Percentiles rank a stretch among this genome's conserved stretches.
These are phyloP conservation scores for Gynandropsis gynandra DNA, from an alignment of 345 rosid species.

Conservation along the genomic window DNA sequence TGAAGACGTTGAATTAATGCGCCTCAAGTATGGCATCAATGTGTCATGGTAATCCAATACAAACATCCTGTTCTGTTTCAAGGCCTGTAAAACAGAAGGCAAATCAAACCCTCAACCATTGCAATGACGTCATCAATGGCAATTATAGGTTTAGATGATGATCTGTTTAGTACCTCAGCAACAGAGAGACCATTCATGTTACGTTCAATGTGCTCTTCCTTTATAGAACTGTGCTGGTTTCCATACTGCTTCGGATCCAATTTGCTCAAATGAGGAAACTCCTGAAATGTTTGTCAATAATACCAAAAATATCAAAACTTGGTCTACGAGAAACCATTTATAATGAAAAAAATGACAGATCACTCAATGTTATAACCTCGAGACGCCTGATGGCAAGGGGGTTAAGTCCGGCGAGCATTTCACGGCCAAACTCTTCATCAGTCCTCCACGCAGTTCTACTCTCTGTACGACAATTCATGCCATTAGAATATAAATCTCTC, in stretches of 20 bases:
- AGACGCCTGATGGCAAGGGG: slow-evolving; percentile 55
- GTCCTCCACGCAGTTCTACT: slow-evolving; percentile 57
- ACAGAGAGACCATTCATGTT: slow-evolving; percentile 60
- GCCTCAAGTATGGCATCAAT: slow-evolving; percentile 59
- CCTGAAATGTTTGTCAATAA: slow-evolving; percentile 31
- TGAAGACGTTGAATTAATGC: slow-evolving; percentile 65
- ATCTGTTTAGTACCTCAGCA: slow-evolving; percentile 34
- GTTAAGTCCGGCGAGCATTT: slow-evolving; percentile 85
- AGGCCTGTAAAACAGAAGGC: slow-evolving; percentile 40
- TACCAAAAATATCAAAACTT: background rate
- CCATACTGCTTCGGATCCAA: slow-evolving; percentile 52
- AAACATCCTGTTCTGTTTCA: slow-evolving; percentile 47
- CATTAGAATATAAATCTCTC: too few species aligned
- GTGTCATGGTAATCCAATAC: slow-evolving; percentile 80
- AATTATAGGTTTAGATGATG: background rate
- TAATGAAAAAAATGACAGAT: background rate
- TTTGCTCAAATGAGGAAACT: slow-evolving; percentile 68
- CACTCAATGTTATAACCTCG: slow-evolving; percentile 13
- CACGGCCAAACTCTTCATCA: slow-evolving; percentile 67
- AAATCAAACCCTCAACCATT: background rate
- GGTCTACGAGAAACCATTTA: background rate
- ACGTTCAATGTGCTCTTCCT: slow-evolving; percentile 40
- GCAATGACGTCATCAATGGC: background rate
- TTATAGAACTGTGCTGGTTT: slow-evolving; percentile 54
- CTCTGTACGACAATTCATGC: slow-evolving; percentile 22